Evolutionary conservation across 805 yeast species (phyloP).

Genomic region (Myxozyma kluyveri): DNA sequence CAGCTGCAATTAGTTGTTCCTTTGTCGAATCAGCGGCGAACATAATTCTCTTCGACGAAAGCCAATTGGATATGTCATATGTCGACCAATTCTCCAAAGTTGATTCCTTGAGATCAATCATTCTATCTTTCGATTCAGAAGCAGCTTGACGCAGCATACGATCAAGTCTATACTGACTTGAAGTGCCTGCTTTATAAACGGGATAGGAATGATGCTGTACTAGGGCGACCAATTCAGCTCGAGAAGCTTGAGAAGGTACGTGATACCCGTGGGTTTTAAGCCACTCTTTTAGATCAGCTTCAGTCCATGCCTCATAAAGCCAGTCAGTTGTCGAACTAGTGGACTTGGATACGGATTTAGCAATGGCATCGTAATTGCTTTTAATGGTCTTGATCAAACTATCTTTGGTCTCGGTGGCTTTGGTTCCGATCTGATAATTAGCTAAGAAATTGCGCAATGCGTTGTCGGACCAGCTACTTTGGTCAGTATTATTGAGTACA

Average conservation of each 20-base stretch:
- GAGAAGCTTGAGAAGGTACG: constrained; percentile 19
- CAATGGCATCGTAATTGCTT: constrained; percentile 22
- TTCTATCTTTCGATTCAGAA: too few species aligned
- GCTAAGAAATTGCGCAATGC: constrained; percentile 21
- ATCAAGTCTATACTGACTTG: too few species aligned
- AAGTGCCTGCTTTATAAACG: too few species aligned
- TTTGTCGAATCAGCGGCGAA: constrained; percentile 23
- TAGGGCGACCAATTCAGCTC: constrained; percentile 13
- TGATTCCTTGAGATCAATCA: too few species aligned
- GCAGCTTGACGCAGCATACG: too few species aligned
- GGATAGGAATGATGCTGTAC: constrained; percentile 10
- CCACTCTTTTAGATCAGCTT: constrained; percentile 28
- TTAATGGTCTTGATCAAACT: constrained; percentile 16
- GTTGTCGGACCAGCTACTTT: constrained; percentile 21
- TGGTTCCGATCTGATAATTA: constrained; percentile 10
- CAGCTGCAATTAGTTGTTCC: constrained; percentile 31
- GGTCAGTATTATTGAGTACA: too few species aligned
- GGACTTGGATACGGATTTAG: constrained; percentile 1
- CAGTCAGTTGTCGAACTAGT: constrained; percentile 21
- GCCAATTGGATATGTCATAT: constrained; percentile 45
- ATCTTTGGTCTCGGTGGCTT: constrained; percentile 16
- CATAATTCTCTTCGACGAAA: constrained; percentile 40
- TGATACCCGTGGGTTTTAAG: constrained; percentile 25
- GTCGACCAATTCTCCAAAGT: constrained; percentile 45
- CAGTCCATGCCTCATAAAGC: constrained; percentile 33